Percentiles rank a stretch among this genome's conserved stretches.
phyloP scores from a whole-genome alignment of 306 rosid genomes.

The Boehmeria nivea region DNA sequence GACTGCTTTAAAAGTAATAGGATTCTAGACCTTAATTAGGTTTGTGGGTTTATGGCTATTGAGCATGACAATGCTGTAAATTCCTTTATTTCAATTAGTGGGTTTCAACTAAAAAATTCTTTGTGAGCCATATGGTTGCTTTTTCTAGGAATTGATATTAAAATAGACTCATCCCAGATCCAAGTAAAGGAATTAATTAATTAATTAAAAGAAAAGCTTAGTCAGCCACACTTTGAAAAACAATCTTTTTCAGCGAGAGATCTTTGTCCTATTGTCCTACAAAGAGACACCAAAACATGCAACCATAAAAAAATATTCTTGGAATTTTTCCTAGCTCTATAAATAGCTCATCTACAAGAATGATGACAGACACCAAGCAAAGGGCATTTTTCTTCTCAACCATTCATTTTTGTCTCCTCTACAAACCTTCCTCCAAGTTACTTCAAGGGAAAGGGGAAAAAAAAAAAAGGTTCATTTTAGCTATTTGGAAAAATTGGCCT shows the following conservation, averaged over 20 bases:
- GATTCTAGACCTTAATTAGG: not conserved
- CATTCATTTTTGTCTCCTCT: slow-evolving; percentile 13
- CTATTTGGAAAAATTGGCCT: too few relatives aligned
- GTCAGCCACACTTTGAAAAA: slow-evolving; percentile 26
- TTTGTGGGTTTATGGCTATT: not conserved
- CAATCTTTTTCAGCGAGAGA: slow-evolving; percentile 14
- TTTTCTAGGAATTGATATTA: not conserved
- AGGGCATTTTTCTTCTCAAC: slow-evolving; percentile 28
- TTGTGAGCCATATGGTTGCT: too few relatives aligned
- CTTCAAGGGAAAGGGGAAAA: slow-evolving; percentile 10
- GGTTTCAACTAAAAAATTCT: too few relatives aligned
- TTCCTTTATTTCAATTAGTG: slow-evolving; percentile 3
- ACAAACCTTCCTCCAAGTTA: slow-evolving; percentile 5
- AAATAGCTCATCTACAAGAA: slow-evolving; percentile 30
- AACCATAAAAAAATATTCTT: slow-evolving; percentile 22
- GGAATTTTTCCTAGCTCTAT: slow-evolving; percentile 1
- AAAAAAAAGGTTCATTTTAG: slow-evolving; percentile 7
- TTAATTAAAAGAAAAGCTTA: slow-evolving; percentile 6
- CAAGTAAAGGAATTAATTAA: slow-evolving; percentile 9
- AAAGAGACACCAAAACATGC: slow-evolving; percentile 41
- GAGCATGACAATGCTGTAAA: not conserved
- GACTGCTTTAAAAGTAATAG: not conserved
- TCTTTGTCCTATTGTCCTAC: slow-evolving; percentile 25
- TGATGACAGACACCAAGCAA: slow-evolving; percentile 9
- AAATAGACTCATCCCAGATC: slow-evolving; percentile 20